phyloP scores from a whole-genome alignment of 345 rosid genomes.

The Angophora floribunda region DNA sequence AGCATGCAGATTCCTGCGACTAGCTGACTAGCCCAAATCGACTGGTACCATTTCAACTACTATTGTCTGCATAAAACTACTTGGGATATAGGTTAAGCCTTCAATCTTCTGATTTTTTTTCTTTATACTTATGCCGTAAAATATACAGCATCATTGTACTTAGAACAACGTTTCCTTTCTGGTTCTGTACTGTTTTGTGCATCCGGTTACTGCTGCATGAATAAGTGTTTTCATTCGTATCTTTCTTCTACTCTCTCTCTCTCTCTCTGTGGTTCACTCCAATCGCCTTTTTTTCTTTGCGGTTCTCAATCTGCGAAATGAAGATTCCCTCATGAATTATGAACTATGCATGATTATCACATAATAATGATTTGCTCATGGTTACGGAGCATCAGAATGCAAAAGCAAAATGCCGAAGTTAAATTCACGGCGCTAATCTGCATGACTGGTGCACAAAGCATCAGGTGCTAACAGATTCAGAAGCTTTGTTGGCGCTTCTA shows the following conservation, averaged over 20 bases:
- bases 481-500: neutral
- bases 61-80: neutral
- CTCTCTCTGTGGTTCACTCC: neutral
- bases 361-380: neutral
- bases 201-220: neutral
- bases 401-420: neutral
- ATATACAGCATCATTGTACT: neutral
- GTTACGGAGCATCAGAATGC: neutral
- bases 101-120: neutral
- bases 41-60: too few species aligned
- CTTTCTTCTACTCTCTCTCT: neutral
- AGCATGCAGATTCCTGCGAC: neutral
- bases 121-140: neutral
- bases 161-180: neutral
- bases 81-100: neutral
- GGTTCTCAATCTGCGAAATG: neutral
- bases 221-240: neutral
- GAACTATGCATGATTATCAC: neutral
- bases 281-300: neutral
- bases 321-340: neutral
- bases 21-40: neutral
- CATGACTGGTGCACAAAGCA: neutral
- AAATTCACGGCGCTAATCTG: neutral
- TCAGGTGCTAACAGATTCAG: neutral
- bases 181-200: neutral